Conservation (phyloP, 306 rosid genomes). For the Trifolium repens region DNA sequence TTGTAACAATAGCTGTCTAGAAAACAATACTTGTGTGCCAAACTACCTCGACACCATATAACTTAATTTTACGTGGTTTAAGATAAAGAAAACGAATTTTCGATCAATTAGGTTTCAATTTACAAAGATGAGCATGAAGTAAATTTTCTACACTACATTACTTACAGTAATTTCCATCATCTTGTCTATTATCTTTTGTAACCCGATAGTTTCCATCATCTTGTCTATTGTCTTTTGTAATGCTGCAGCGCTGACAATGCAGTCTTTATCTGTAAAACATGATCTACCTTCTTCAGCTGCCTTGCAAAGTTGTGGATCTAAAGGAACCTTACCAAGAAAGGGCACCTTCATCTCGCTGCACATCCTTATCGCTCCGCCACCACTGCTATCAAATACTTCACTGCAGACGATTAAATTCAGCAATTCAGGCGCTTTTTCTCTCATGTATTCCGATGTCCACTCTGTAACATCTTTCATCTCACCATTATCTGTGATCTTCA, state of each 20-base stretch:
- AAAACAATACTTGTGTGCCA: not conserved
- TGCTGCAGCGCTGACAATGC: slow-evolving; percentile 75
- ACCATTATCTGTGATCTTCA: slow-evolving; percentile 60
- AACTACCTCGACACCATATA: not conserved
- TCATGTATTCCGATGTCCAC: slow-evolving; percentile 64
- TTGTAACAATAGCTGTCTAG: not conserved
- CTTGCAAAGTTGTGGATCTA: slow-evolving; percentile 91
- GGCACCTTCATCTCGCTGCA: slow-evolving; percentile 81
- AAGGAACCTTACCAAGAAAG: slow-evolving; percentile 86
- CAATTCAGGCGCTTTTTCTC: slow-evolving; percentile 73
- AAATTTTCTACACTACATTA: slow-evolving; percentile 47
- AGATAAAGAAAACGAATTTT: not conserved
- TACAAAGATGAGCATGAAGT: slow-evolving; percentile 15
- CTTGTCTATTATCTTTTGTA: slow-evolving; percentile 67
- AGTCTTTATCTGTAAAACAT: slow-evolving; percentile 68
- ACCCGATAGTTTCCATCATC: slow-evolving; percentile 57
- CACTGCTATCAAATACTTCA: slow-evolving; percentile 85
- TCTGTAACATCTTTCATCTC: slow-evolving; percentile 75
- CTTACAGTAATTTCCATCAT: slow-evolving; percentile 54
- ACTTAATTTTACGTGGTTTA: not conserved
- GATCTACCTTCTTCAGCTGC: slow-evolving; percentile 95
- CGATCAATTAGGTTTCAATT: slow-evolving; percentile 14
- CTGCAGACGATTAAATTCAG: slow-evolving; percentile 59
- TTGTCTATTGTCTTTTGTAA: slow-evolving; percentile 72
- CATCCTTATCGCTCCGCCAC: slow-evolving; percentile 89